Conservation (phyloP, 163 green algal species). For the Scenedesmus sp. region DNA sequence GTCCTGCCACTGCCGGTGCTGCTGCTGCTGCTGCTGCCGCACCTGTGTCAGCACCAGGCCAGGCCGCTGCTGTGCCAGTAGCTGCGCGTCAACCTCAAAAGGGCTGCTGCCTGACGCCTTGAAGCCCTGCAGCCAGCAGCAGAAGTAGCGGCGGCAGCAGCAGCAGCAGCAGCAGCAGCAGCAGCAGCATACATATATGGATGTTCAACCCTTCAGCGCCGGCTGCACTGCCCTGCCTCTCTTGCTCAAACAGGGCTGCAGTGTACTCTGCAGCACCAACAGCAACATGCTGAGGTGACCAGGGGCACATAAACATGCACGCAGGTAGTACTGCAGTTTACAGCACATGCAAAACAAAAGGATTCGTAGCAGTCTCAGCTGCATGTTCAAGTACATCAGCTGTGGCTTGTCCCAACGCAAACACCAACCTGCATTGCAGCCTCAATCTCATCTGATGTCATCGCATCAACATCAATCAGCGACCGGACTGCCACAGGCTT, state of each 20-base stretch:
- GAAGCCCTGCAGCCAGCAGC: not conserved
- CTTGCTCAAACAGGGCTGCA: too few relatives aligned
- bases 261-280: too few relatives aligned
- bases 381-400: too few relatives aligned
- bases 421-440: not conserved
- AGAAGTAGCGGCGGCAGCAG: not conserved
- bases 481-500: slow-evolving; percentile 23
- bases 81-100: slow-evolving; percentile 24
- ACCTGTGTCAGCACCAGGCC: slow-evolving; percentile 38
- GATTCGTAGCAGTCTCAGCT: too few relatives aligned
- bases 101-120: slow-evolving; percentile 4
- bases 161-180: not conserved
- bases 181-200: not conserved
- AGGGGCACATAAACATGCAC: too few relatives aligned
- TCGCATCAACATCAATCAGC: slow-evolving; percentile 21
- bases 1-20: not conserved
- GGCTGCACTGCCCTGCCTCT: too few relatives aligned
- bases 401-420: too few relatives aligned
- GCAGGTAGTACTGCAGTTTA: too few relatives aligned
- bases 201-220: too few relatives aligned
- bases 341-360: too few relatives aligned
- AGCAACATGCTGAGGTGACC: too few relatives aligned
- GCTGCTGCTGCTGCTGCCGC: not conserved
- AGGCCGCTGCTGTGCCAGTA: slow-evolving; percentile 3
- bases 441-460: slow-evolving; percentile 39